Base-by-base conservation (phyloP, 768 basidiomycete genomes). In the Kwoniella botswanensis region DNA sequence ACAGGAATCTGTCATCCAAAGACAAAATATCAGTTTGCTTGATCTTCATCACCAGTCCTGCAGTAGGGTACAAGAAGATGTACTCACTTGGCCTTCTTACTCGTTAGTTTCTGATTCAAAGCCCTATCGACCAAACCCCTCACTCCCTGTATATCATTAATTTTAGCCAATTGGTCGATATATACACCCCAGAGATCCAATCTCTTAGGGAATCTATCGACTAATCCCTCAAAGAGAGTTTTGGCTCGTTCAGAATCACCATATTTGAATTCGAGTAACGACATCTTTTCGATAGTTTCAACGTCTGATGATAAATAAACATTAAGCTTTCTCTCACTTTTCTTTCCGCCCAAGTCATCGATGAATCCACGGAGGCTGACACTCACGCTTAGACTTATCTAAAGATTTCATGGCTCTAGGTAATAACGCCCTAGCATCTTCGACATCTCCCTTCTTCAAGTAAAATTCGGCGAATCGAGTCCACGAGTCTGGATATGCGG, bases 171-270 rank as follows among this genome's bases (percentile, higher is more conserved):
- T 91, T 97, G 95, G 82, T 99, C 97, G 84, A 98, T 90, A 84
- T 99, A 99, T 61, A 98, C 86, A 52, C 90, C 92, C 96, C 97
- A 98, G 60, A 98, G 85, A 79, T 98, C 94, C 88, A 94, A 91
- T 66, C 93, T 89, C 84, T 95, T 98, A 3, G 94, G 91, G 85
- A 98, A 94, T 15, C 92, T 93, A 84, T 97, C 95, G 55, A 98
- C 86, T 73, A 99, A 93, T 55, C 96, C 97, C 81, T 98, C 96
- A 71, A 97, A 98, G 62, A 99, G 87, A 0, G 96, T 99, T 81
- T 92, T 92, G 35, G 95, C 97, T 58, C 97, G 89, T 82, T 99
- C 97, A 1, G 93, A 86, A 75, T 98, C 97, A 2, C 94, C 97
- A 41, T 90, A 86, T 82, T 92, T 95, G 84, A 98, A 99, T 82